These are phyloP conservation scores for Vigna angularis DNA, from an alignment of 306 rosid genomes.

Conservation along the genomic window DNA sequence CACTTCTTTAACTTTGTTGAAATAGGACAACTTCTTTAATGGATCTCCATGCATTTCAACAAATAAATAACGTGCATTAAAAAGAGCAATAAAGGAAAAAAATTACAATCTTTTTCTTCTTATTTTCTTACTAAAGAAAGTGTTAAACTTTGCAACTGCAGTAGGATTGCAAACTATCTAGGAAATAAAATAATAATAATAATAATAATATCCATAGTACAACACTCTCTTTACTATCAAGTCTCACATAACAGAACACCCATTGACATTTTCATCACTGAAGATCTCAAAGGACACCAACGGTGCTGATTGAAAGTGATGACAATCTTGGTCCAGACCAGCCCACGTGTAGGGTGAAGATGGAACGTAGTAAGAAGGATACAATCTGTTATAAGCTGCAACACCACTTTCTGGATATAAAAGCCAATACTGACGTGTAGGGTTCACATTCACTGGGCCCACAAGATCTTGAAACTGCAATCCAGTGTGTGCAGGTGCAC, in stretches of 20 bases:
- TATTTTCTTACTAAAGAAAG: too few relatives aligned
- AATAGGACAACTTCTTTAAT: slow-evolving; percentile 4
- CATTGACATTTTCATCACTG: slow-evolving; percentile 89
- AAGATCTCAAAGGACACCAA: slow-evolving; percentile 63
- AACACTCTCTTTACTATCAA: slow-evolving; percentile 15
- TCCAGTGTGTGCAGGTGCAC: slow-evolving; percentile 55
- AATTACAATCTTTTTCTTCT: too few relatives aligned
- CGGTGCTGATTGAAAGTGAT: slow-evolving; percentile 49
- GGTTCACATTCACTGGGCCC: slow-evolving; percentile 51
- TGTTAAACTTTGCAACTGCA: too few relatives aligned
- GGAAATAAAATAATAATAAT: slow-evolving; percentile 3
- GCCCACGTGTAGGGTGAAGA: slow-evolving; percentile 53
- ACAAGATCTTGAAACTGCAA: slow-evolving; percentile 48
- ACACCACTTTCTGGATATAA: slow-evolving; percentile 40
- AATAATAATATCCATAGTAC: slow-evolving; percentile 16
- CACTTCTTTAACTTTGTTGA: slow-evolving; percentile 10
- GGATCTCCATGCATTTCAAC: not conserved
- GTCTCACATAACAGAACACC: slow-evolving; percentile 74
- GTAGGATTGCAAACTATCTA: not conserved
- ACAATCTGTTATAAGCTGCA: slow-evolving; percentile 48
- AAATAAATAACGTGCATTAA: not conserved
- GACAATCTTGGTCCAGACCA: slow-evolving; percentile 38
- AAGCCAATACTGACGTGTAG: slow-evolving; percentile 49
- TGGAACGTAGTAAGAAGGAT: slow-evolving; percentile 51
- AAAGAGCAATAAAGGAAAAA: not conserved